These are phyloP conservation scores for Penicillium diatomitis DNA, from an alignment of 495 filamentous ascomycete genomes.

Conservation along the genomic window DNA sequence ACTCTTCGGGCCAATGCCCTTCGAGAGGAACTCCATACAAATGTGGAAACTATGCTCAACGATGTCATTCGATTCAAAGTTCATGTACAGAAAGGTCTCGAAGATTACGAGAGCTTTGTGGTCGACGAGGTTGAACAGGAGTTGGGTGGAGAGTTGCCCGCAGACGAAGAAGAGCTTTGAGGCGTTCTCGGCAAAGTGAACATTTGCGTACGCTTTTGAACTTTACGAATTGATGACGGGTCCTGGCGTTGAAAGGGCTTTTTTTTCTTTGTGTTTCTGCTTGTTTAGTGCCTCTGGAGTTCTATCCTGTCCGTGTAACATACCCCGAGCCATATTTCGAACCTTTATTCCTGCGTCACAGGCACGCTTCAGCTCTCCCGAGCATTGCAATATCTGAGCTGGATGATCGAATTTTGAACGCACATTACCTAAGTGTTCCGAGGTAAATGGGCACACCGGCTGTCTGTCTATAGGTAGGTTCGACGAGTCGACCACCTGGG, in stretches of 20 bases:
- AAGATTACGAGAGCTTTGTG: conserved; percentile 88
- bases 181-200: neutral
- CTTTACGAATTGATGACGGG: conserved; percentile 5
- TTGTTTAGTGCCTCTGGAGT: no score
- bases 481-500: no score
- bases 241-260: neutral
- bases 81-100: conserved; percentile 82
- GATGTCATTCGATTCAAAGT: conserved; percentile 98
- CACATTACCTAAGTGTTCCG: no score
- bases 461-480: no score
- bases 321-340: neutral
- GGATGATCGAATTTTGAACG: no score
- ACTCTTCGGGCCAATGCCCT: conserved; percentile 73
- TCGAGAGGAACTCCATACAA: conserved; percentile 89
- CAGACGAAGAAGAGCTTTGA: conserved; percentile 29
- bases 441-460: no score
- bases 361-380: no score
- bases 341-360: no score
- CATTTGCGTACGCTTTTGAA: conserved; percentile 5
- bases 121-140: conserved; percentile 85
- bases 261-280: no score
- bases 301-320: neutral
- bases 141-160: conserved; percentile 41
- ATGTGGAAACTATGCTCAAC: conserved; percentile 91
- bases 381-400: no score